Evolutionary conservation across 225 moss, liverwort and hornwort genomes (phyloP).

Genomic region (Lunularia cruciata): DNA sequence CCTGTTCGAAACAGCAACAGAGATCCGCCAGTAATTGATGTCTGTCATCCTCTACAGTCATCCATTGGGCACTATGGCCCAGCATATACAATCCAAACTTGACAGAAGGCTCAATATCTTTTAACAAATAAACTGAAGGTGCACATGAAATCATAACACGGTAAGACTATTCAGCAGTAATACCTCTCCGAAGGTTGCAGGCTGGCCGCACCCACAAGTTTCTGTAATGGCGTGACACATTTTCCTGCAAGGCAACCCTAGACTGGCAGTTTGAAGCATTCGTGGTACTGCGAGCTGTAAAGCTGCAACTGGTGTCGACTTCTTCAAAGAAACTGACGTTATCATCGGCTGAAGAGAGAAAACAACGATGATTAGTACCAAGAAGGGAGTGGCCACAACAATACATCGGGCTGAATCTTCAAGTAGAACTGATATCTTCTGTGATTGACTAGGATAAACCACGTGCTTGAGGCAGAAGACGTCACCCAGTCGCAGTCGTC

Average conservation of each 20-base stretch:
- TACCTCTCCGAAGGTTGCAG: conserved; percentile 87
- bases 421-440: too few species aligned
- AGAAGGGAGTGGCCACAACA: not conserved
- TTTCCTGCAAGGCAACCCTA: conserved; percentile 88
- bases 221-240: conserved; percentile 82
- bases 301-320: conserved; percentile 61
- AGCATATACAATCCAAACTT: not conserved
- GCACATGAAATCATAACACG: too few species aligned
- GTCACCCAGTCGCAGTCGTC: too few species aligned
- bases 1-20: conserved; percentile 38
- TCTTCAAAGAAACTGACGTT: conserved; percentile 72
- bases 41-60: too few species aligned
- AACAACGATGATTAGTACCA: not conserved
- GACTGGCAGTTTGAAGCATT: conserved; percentile 81
- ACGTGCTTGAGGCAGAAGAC: too few species aligned
- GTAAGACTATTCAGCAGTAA: too few species aligned
- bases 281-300: conserved; percentile 73
- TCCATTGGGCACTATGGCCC: not conserved
- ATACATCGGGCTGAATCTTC: not conserved
- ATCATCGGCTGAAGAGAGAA: conserved; percentile 72
- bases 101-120: too few species aligned
- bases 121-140: too few species aligned
- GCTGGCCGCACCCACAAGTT: conserved; percentile 79
- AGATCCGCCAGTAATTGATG: too few species aligned
- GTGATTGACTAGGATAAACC: too few species aligned